Evolutionary conservation across 129 eudicot species (phyloP).

Genomic region (Flaveria sonorensis): DNA sequence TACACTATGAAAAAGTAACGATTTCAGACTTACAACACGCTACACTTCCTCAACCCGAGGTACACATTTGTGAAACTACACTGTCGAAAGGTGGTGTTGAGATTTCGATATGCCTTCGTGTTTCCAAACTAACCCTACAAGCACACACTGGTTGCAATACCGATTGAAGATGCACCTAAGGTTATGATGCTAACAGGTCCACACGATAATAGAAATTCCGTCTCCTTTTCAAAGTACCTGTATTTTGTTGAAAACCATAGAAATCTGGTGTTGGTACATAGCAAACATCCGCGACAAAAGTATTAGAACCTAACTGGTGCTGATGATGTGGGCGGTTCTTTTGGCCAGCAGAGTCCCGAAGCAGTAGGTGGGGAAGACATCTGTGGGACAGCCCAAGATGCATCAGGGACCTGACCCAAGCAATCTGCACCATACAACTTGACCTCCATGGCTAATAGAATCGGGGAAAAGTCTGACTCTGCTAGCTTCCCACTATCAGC

Average conservation of each 20-base stretch:
- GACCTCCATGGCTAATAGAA: conserved; percentile 50
- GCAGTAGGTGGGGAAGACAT: conserved; percentile 81
- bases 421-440: conserved; percentile 63
- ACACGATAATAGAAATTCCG: conserved; percentile 31
- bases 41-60: conserved; percentile 6
- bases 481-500: conserved; percentile 80
- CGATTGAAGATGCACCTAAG: conserved; percentile 21
- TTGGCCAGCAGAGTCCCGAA: conserved; percentile 55
- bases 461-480: conserved; percentile 61
- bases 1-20: not conserved
- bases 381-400: conserved; percentile 76
- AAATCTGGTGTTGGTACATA: conserved; percentile 30
- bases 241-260: conserved; percentile 29
- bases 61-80: conserved; percentile 7
- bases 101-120: no score
- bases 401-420: conserved; percentile 69
- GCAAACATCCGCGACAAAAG: conserved; percentile 74
- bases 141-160: no score
- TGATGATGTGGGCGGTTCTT: conserved; percentile 33
- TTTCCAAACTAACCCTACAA: no score
- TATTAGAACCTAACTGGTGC: conserved; percentile 39
- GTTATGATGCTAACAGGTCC: not conserved
- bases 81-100: not conserved
- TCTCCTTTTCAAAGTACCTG: conserved; percentile 38
- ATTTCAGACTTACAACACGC: conserved; percentile 20